Base-by-base conservation (phyloP, 805 yeast genomes). In the Kodamaea laetipori region DNA sequence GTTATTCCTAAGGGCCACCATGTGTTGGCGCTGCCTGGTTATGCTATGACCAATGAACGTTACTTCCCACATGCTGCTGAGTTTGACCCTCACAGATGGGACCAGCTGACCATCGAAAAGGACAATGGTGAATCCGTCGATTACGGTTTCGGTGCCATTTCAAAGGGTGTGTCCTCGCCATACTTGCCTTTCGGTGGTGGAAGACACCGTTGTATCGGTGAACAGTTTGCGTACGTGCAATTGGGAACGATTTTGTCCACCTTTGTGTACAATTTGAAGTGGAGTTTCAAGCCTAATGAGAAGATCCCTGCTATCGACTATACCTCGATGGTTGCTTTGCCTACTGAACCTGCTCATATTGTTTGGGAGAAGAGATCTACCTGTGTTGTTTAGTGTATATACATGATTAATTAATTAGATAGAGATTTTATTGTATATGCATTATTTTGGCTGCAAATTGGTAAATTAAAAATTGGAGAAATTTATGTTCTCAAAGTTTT, bases 141-240 rank as follows among this genome's bases (percentile, higher is more conserved):
- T 67, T 92, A 90, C 63, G 98, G 98, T n/a, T 92, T 92, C 57
- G 97, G 97, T 63, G 86, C 88, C 47, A 87, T 94, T 51, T 82
- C 96, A 36, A 94, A 94, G 71, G 99, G 98, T 70, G 98, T 92
- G 41, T 74, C 87, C 23, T 88, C 97, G 33, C 96, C 98, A 46
- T 94, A 89, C 70, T 80, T 94, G 63, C 99, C 99, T 44, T 94
- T 94, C 60, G 99, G 99, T 56, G 99, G 98, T 67, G 99, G 99
- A 54, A 86, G 99, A 77, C 99, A 94, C 67, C 86, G 99, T 73
- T 94, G 99, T 72, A 92, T 94, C 60, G 99, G 99, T 63, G 99
- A 94, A 70, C 98, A 92, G 64, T 94, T 94, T 71, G 99, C 99
- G 18, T 88, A 83, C 66, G 82, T 84, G 53, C 99, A 94, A 74